Evolutionary conservation across 2,329 filamentous ascomycete genomes (phyloP).

Genomic region (Aspergillus viridinutans): DNA sequence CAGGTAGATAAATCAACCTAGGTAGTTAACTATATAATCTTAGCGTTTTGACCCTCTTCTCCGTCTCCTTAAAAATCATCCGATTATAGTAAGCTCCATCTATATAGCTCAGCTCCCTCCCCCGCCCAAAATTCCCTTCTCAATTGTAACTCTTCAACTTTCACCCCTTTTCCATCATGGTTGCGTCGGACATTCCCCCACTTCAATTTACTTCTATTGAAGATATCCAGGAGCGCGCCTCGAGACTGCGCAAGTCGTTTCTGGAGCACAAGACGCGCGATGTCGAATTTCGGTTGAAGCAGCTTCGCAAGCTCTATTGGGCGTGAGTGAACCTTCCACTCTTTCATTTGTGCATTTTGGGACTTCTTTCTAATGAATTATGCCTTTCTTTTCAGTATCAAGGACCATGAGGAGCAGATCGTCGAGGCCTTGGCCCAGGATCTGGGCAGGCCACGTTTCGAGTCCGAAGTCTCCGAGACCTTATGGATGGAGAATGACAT

Average conservation of each 20-base stretch:
- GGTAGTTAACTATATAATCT: neutral
- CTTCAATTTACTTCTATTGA: conserved; percentile 63
- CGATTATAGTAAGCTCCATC: neutral
- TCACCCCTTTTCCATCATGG: conserved; percentile 24
- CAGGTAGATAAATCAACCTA: neutral
- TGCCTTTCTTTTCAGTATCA: conserved; percentile 45
- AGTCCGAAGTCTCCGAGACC: conserved; percentile 70
- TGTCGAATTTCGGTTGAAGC: conserved; percentile 73
- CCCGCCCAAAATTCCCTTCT: neutral
- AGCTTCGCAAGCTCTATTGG: conserved; percentile 96
- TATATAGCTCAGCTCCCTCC: neutral
- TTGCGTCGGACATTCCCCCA: conserved; percentile 30
- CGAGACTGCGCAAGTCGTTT: conserved; percentile 65
- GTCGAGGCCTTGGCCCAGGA: conserved; percentile 72
- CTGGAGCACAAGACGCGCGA: conserved; percentile 75
- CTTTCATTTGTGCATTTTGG: neutral
- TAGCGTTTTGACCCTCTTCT: neutral
- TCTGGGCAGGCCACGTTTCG: conserved; percentile 71
- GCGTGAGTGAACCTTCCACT: conserved; percentile 44
- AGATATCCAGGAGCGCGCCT: conserved; percentile 59
- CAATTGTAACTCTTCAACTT: neutral
- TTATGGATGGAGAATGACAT: conserved; percentile 78
- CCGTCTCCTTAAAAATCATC: neutral
- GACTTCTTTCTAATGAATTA: conserved; percentile 9
- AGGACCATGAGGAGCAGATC: conserved; percentile 70